phyloP scores from a whole-genome alignment of 495 filamentous ascomycete genomes.

The Podospora bellae-mahoneyi region DNA sequence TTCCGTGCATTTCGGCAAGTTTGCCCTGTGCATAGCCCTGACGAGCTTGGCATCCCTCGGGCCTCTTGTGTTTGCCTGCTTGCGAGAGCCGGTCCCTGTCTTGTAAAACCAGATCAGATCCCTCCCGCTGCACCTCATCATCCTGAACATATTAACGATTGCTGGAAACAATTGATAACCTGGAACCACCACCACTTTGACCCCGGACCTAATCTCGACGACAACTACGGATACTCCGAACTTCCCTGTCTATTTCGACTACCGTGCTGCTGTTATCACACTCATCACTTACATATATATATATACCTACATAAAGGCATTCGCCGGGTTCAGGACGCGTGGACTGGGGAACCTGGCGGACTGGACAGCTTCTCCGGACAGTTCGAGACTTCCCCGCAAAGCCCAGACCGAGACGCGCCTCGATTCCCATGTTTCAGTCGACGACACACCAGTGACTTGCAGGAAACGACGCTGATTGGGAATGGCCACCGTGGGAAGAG shows the following conservation, averaged over 20 bases:
- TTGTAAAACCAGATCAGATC: slow-evolving; percentile 26
- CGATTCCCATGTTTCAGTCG: slow-evolving; percentile 17
- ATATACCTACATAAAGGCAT: neutral
- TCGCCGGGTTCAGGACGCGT: slow-evolving; percentile 13
- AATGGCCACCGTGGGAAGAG: slow-evolving; percentile 52
- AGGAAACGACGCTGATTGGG: slow-evolving; percentile 23
- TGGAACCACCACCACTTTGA: too few relatives aligned
- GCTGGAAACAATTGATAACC: neutral
- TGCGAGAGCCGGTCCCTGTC: slow-evolving; percentile 5
- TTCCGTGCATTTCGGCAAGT: slow-evolving; percentile 8
- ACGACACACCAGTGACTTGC: slow-evolving; percentile 5
- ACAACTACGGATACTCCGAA: neutral
- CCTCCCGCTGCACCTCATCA: slow-evolving; percentile 9
- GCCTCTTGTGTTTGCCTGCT: slow-evolving; percentile 22
- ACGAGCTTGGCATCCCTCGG: slow-evolving; percentile 18
- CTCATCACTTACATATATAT: neutral
- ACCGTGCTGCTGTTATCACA: neutral
- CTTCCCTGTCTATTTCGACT: neutral
- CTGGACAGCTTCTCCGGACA: neutral
- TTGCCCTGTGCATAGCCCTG: slow-evolving; percentile 15
- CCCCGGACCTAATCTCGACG: neutral
- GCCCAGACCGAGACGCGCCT: slow-evolving; percentile 1
- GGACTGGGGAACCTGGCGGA: slow-evolving; percentile 14
- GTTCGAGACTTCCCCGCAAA: neutral
- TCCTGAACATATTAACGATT: slow-evolving; percentile 20